Conservation (phyloP, 1,284 basidiomycete species). For the Leucoagaricus sp. region DNA sequence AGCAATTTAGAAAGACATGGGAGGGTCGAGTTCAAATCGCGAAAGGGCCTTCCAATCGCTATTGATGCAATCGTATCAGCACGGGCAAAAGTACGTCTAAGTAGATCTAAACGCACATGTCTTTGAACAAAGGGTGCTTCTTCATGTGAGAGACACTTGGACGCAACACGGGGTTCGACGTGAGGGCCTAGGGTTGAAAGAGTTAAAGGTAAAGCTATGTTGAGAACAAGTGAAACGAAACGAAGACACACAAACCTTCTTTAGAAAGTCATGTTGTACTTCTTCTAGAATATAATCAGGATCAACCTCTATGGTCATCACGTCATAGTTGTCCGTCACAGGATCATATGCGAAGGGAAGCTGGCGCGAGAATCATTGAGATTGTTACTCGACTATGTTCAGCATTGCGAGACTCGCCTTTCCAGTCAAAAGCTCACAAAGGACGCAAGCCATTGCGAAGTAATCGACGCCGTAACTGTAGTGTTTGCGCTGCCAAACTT, state of each 20-base stretch:
- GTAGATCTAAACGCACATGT: constrained; percentile 13
- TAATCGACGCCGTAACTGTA: constrained; percentile 13
- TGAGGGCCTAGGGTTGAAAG: constrained; percentile 5
- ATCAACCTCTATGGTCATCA: constrained; percentile 1
- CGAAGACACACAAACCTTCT: not conserved
- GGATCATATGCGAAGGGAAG: constrained; percentile 11
- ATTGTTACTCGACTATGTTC: not conserved
- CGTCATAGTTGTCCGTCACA: constrained; percentile 4
- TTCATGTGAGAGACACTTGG: constrained; percentile 15
- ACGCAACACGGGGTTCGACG: constrained; percentile 10
- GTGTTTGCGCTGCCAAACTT: constrained; percentile 6
- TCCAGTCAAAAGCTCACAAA: constrained; percentile 9
- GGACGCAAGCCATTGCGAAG: constrained; percentile 11
- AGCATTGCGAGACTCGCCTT: not conserved
- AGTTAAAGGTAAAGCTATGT: not conserved
- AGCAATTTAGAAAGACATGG: not conserved
- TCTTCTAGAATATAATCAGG: not conserved
- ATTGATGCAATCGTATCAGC: no score
- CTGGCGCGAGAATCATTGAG: not conserved
- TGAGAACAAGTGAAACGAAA: not conserved
- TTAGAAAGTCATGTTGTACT: constrained; percentile 6
- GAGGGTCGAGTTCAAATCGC: constrained; percentile 1
- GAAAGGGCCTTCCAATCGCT: constrained; percentile 12
- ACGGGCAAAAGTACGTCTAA: no score
- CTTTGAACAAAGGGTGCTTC: constrained; percentile 8